Percentiles rank a stretch among this genome's conserved stretches.
These are phyloP conservation scores for Hanseniaspora gamundiae DNA, from an alignment of 1,139 yeast species.

Conservation along the genomic window DNA sequence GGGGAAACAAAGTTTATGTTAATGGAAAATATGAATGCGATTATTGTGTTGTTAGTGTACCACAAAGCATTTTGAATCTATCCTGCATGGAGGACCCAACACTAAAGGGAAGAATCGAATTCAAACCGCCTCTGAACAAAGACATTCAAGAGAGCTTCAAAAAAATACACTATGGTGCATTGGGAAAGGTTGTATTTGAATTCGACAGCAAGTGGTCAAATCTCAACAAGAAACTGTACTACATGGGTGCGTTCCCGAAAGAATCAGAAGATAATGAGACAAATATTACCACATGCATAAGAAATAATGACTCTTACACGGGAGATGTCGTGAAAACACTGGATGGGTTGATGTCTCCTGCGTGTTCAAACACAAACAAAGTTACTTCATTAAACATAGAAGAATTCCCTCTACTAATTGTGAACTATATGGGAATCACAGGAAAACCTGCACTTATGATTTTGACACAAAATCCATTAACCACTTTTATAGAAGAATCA, in stretches of 20 bases:
- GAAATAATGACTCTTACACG: background rate
- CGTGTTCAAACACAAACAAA: background rate
- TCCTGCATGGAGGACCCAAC: constrained; percentile 28
- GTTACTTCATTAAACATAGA: constrained; percentile 6
- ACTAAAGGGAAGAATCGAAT: constrained; percentile 31
- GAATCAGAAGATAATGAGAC: too few relatives aligned
- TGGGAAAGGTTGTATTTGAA: constrained; percentile 71
- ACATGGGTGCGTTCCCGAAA: constrained; percentile 1
- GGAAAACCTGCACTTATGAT: constrained; percentile 40
- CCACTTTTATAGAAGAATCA: constrained; percentile 35
- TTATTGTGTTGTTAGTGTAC: constrained; percentile 59
- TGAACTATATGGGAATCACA: constrained; percentile 32
- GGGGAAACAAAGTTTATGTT: constrained; percentile 18
- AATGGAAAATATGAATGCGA: constrained; percentile 28
- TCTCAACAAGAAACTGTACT: constrained; percentile 16
- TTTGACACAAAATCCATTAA: constrained; percentile 59
- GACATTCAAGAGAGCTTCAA: constrained; percentile 34
- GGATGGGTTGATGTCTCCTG: background rate
- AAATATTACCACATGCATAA: background rate
- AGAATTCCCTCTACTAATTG: constrained; percentile 41
- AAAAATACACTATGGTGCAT: constrained; percentile 50
- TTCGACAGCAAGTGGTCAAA: constrained; percentile 64
- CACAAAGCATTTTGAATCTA: constrained; percentile 50
- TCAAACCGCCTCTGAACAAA: constrained; percentile 48
- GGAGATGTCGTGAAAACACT: background rate